These are phyloP conservation scores for Meredithiella fracta DNA, from an alignment of 2,329 filamentous ascomycete genomes.

Conservation along the genomic window DNA sequence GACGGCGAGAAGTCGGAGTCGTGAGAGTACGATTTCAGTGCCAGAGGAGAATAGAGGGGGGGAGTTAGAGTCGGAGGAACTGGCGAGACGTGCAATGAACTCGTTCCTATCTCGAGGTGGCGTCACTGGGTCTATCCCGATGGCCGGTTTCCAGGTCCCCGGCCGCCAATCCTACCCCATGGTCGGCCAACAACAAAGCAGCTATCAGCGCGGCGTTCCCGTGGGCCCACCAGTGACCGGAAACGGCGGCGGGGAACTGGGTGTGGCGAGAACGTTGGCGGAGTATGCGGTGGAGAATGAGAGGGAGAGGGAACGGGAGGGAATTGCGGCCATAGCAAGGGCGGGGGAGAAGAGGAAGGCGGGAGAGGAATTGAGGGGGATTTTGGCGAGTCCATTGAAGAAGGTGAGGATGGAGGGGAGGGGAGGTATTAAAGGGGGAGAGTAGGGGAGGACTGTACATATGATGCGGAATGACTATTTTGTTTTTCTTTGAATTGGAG, in stretches of 20 bases:
- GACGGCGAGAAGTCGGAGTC: slow-evolving; percentile 36
- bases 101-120: slow-evolving; percentile 7
- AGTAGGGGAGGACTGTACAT: not conserved
- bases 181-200: not conserved
- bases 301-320: not conserved
- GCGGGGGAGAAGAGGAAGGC: not conserved
- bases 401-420: slow-evolving; percentile 2
- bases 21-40: slow-evolving; percentile 70
- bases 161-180: not conserved
- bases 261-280: not conserved
- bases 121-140: slow-evolving; percentile 21
- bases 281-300: not conserved
- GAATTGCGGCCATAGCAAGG: not conserved
- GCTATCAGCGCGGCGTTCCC: not conserved
- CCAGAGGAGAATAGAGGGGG: slow-evolving; percentile 26
- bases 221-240: not conserved
- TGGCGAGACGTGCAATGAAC: slow-evolving; percentile 34
- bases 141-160: slow-evolving; percentile 19
- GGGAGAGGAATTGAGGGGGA: slow-evolving; percentile 18
- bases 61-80: slow-evolving; percentile 31
- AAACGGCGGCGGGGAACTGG: not conserved
- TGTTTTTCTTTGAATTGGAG: not conserved
- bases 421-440: not conserved
- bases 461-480: not conserved
- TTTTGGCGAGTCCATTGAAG: slow-evolving; percentile 9